Evolutionary conservation across 2,329 filamentous ascomycete species (phyloP).

Genomic region (Phyllachora maydis): DNA sequence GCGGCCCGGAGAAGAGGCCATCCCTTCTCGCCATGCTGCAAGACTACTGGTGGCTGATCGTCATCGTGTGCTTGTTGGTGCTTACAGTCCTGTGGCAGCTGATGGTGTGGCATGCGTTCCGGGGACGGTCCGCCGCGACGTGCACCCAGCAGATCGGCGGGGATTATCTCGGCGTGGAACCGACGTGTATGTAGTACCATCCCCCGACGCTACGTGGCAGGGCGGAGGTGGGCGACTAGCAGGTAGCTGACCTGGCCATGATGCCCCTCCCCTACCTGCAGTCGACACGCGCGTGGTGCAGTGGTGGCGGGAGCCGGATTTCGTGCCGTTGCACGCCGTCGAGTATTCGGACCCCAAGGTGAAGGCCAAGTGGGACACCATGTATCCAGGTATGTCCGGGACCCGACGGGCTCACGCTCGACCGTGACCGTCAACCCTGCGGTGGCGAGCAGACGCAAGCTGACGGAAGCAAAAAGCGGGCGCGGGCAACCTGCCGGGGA

Average conservation of each 20-base stretch:
- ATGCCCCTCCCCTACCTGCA: not conserved
- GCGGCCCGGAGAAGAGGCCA: no score
- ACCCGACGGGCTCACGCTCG: not conserved
- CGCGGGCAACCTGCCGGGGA: not conserved
- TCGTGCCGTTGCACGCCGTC: not conserved
- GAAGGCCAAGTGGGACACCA: conserved; percentile 1
- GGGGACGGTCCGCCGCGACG: not conserved
- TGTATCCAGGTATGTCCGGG: not conserved
- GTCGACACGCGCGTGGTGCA: not conserved
- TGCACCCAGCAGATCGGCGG: not conserved
- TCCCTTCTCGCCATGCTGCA: no score
- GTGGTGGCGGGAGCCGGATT: not conserved
- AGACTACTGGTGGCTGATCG: conserved; percentile 1
- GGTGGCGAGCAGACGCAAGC: no score
- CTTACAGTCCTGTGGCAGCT: no score
- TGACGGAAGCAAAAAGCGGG: not conserved
- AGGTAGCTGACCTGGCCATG: not conserved
- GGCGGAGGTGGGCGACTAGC: no score
- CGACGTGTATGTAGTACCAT: not conserved
- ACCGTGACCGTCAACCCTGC: no score
- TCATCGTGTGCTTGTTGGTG: not conserved
- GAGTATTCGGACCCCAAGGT: not conserved
- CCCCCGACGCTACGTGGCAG: not conserved
- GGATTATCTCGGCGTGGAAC: not conserved
- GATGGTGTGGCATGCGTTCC: not conserved